These are phyloP conservation scores for Phaeosphaeria sp. DNA, from an alignment of 2,329 filamentous ascomycete genomes.

Conservation along the genomic window DNA sequence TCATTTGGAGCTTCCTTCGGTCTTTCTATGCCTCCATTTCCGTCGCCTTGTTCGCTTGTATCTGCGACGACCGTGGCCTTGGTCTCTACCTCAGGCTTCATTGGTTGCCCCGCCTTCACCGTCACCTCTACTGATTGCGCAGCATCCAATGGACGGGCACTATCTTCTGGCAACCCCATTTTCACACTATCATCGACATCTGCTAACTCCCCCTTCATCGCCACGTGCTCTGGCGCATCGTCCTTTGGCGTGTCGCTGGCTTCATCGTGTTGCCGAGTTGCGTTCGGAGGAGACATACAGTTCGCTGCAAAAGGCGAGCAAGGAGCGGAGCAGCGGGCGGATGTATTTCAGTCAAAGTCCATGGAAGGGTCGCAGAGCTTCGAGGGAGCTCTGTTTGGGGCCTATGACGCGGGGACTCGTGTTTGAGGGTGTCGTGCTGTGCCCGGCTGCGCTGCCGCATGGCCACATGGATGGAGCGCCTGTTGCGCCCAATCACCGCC, in stretches of 20 bases:
- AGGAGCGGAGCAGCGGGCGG: conserved; percentile 1
- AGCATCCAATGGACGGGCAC: conserved; percentile 16
- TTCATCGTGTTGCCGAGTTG: conserved; percentile 39
- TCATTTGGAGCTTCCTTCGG: background rate
- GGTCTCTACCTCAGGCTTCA: conserved; percentile 8
- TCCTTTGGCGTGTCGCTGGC: conserved; percentile 25
- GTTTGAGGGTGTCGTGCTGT: conserved; percentile 13
- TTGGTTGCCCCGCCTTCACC: conserved; percentile 11
- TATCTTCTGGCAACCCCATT: background rate
- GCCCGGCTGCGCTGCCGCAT: background rate
- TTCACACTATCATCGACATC: background rate
- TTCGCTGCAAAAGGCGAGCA: conserved; percentile 16
- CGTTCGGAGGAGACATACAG: conserved; percentile 46
- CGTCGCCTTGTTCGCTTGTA: background rate
- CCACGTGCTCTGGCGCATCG: conserved; percentile 25
- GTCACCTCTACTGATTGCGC: conserved; percentile 22
- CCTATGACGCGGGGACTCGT: conserved; percentile 7
- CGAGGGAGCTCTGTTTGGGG: conserved; percentile 6
- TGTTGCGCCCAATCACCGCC: conserved; percentile 1
- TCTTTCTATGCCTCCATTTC: background rate
- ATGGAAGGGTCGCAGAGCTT: conserved; percentile 24
- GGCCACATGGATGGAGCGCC: conserved; percentile 14
- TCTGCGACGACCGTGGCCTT: conserved; percentile 4
- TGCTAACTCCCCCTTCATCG: conserved; percentile 6
- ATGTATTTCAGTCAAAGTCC: conserved; percentile 21